phyloP scores from a whole-genome alignment of 2,329 filamentous ascomycete species.

The Cercospora zeae-maydis region DNA sequence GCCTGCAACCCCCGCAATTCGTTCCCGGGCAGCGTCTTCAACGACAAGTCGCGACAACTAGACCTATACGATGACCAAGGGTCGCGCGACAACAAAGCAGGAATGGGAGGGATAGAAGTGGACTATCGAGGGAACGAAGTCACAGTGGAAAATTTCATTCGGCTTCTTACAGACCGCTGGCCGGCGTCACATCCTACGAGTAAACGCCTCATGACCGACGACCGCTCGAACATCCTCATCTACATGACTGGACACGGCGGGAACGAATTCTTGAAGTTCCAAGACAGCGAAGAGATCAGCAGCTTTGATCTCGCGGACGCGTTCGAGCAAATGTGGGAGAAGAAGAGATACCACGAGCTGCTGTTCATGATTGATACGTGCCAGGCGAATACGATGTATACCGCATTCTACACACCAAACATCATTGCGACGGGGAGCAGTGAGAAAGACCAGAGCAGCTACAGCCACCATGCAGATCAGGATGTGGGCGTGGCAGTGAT shows the following conservation, averaged over 20 bases:
- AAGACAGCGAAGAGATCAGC: slow-evolving; percentile 95
- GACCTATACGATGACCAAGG: slow-evolving; percentile 82
- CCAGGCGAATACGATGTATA: slow-evolving; percentile 99
- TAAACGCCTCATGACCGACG: slow-evolving; percentile 90
- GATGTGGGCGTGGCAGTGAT: slow-evolving; percentile 98
- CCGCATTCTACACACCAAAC: slow-evolving; percentile 94
- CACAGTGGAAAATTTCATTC: slow-evolving; percentile 97
- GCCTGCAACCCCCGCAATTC: slow-evolving; percentile 98
- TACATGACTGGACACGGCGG: slow-evolving; percentile 99
- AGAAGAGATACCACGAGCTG: slow-evolving; percentile 97
- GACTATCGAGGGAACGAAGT: slow-evolving; percentile 98
- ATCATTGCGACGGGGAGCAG: slow-evolving; percentile 97
- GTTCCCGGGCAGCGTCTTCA: slow-evolving; percentile 96
- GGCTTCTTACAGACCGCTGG: slow-evolving; percentile 87
- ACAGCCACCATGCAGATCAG: slow-evolving; percentile 96
- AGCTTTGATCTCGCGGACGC: slow-evolving; percentile 94
- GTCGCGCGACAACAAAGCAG: slow-evolving; percentile 23
- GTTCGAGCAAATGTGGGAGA: slow-evolving; percentile 99
- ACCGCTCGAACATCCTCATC: slow-evolving; percentile 92
- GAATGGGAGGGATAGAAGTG: slow-evolving; percentile 69
- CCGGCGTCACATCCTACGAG: slow-evolving; percentile 92
- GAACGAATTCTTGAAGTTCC: slow-evolving; percentile 97
- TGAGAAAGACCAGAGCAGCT: slow-evolving; percentile 91
- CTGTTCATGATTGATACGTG: slow-evolving; percentile 99
- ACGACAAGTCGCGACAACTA: slow-evolving; percentile 91